A percentile compares a stretch with the other conserved stretches of the same genome.
These are phyloP conservation scores for Stephanodiscus minutulus DNA, from an alignment of 108 stramenopile species.

Conservation along the genomic window DNA sequence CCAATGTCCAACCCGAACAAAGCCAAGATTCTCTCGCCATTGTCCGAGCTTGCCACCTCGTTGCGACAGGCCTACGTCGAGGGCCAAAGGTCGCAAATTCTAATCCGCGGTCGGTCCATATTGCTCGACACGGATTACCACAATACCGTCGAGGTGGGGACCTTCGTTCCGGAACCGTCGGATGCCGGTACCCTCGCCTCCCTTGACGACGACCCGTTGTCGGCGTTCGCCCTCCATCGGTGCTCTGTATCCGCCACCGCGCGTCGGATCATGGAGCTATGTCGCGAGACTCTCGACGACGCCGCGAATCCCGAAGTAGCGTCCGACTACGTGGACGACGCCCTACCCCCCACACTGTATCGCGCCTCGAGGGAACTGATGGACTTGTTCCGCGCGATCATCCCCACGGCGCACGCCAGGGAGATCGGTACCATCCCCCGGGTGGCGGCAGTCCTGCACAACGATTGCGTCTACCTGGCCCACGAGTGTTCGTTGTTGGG, in stretches of 20 bases:
- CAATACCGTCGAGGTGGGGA: constrained; percentile 72
- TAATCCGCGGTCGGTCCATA: constrained; percentile 67
- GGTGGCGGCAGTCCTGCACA: constrained; percentile 82
- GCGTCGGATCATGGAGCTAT: constrained; percentile 53
- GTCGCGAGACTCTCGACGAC: constrained; percentile 73
- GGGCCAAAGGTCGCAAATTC: constrained; percentile 57
- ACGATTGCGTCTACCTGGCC: constrained; percentile 78
- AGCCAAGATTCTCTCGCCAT: constrained; percentile 27
- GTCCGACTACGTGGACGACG: constrained; percentile 34
- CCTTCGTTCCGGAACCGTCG: constrained; percentile 36
- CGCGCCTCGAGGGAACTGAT: constrained; percentile 70
- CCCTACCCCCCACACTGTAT: constrained; percentile 66
- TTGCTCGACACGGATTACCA: constrained; percentile 80
- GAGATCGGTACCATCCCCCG: constrained; percentile 75
- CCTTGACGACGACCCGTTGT: constrained; percentile 54
- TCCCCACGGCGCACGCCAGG: constrained; percentile 61
- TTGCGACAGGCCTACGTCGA: constrained; percentile 65
- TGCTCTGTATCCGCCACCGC: constrained; percentile 75
- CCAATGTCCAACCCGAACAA: constrained; percentile 14
- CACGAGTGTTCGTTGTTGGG: constrained; percentile 76
- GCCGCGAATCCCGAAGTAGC: constrained; percentile 34
- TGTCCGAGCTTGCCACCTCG: constrained; percentile 46
- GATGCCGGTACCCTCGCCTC: constrained; percentile 37
- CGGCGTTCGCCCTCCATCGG: constrained; percentile 63
- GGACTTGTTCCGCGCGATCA: constrained; percentile 78